Evolutionary conservation across 2,329 filamentous ascomycete species (phyloP), one percentile per base, ranked within the genome.

Genomic region (Colletotrichum lindemuthianum): DNA sequence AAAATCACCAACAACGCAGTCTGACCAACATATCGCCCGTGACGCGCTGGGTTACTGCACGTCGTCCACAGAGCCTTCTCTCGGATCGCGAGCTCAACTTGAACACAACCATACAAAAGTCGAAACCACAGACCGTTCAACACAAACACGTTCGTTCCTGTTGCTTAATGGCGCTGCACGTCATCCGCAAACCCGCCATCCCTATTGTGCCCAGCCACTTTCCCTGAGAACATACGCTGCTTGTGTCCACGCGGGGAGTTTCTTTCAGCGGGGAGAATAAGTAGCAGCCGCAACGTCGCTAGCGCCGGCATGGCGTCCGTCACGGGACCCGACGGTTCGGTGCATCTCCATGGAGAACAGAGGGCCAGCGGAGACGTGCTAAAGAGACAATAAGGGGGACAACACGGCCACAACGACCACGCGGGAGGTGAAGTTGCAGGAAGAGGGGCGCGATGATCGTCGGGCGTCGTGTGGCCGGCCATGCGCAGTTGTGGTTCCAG

Each of bases 281-380:
- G 48, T 13, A 8, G 48, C 48, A 50, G 47, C 47, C 47, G 24
- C 47, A 49, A n/a, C 32, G 11, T 49, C 47, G 32, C 47, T 49
- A 49, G 32, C 47, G 47, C 24, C 10, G 47, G 44, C 44, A 24
- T 10, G 2, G n/a, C 11, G 11, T 15, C 12, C 33, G 33, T 50
- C 24, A 24, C 24, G 24, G 24, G 48, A 50, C 16, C 48, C n/a
- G 13, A 10, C 41, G 11, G 48, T 33, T 13, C 8, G 47, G 9
- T 16, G 49, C 57, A 54, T 60, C 41, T 54, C 50, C 50, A 60
- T 60, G 50, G 57, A 53, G 58, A 59, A 59, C 8, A 49, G 24
- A 9, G 36, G 11, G 13, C 36, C 41, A 40, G 49, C 50, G 50
- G 43, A 60, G 43, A 24, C 24, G 24, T 24, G 24, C 24, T 24